Base-by-base conservation (phyloP, 768 basidiomycete genomes). In the Podaxis rugospora region DNA sequence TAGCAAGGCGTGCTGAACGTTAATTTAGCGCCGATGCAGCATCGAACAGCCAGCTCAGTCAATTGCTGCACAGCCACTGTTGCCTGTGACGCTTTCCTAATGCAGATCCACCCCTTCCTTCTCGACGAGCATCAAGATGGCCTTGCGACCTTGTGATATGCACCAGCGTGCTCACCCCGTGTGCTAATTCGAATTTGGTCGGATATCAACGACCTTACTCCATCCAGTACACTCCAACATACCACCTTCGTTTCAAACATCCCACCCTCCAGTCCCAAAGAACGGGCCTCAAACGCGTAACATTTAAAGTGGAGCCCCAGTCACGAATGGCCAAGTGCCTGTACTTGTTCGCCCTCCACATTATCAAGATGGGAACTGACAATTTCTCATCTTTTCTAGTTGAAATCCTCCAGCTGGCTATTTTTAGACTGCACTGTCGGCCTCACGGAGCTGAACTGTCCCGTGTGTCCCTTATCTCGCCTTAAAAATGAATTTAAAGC, bases 1-100 rank as follows among this genome's bases (percentile, higher is more conserved):
- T 75, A 75, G 57, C 66, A 65, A 44, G 59, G 35, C 40, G 18
- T n/a, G 21, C 1, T 21, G 21, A 21, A 21, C 21, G 50, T 21
- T 51, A 44, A 51, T n/a, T 36, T 21, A 46, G 23, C 61, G 49
- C 39, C 14, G n/a, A n/a, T 18, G 21, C 23, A 14, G 25, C 50
- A 40, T 16, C n/a, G 14, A n/a, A 32, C 50, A 27, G 37, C 55
- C 49, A 51, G 49, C 39, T 37, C 25, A 28, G 49, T 42, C 35
- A 61, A 10, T 37, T 14, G 18, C n/a, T 18, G 37, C 60, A 65
- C 64, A 60, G 64, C 64, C 66, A 65, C 63, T 16, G 2, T 5
- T 10, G 13, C n/a, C 11, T 28, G 23, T 42, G 54, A 53, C 27
- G 27, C 25, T 32, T 55, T 32, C 55, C 55, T 18, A n/a, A 56